Conservation (phyloP, 164 flowering plant species). For the Pachysandra terminalis region DNA sequence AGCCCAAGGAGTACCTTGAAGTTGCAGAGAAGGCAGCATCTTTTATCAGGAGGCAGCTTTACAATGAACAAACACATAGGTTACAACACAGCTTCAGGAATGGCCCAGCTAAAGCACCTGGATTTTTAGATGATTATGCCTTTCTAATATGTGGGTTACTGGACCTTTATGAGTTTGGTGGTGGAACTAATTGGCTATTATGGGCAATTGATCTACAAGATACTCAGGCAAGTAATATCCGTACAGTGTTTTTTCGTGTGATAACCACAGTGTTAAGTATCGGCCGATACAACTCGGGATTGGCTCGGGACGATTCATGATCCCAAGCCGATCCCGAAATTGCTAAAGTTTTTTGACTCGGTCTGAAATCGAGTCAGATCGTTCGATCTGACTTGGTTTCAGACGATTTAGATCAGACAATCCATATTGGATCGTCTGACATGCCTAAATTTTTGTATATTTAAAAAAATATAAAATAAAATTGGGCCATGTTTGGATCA, state of each 20-base stretch:
- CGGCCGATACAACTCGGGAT: too few species aligned
- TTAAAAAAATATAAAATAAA: too few species aligned
- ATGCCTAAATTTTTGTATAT: too few species aligned
- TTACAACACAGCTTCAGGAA: conserved; percentile 84
- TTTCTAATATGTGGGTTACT: conserved; percentile 78
- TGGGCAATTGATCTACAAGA: conserved; percentile 89
- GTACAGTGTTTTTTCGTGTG: not conserved
- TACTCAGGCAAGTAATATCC: conserved; percentile 55
- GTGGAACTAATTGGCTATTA: conserved; percentile 55
- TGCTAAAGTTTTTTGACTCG: too few species aligned
- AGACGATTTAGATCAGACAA: too few species aligned
- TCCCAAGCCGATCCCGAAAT: too few species aligned
- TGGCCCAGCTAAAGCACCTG: conserved; percentile 94
- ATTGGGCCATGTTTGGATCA: too few species aligned
- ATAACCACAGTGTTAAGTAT: too few species aligned
- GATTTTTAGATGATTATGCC: conserved; percentile 91
- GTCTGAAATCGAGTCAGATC: too few species aligned
- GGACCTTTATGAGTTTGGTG: conserved; percentile 83
- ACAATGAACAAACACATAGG: conserved; percentile 48
- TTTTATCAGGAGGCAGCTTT: conserved; percentile 66
- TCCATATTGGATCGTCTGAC: too few species aligned
- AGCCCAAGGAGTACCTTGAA: conserved; percentile 82
- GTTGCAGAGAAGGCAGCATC: conserved; percentile 79
- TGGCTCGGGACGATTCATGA: too few species aligned
- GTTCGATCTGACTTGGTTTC: too few species aligned